A percentile compares a stretch with the other conserved stretches of the same genome.
Conservation (phyloP, 257 asterid species). For the Parsonsia alboflavescens region DNA sequence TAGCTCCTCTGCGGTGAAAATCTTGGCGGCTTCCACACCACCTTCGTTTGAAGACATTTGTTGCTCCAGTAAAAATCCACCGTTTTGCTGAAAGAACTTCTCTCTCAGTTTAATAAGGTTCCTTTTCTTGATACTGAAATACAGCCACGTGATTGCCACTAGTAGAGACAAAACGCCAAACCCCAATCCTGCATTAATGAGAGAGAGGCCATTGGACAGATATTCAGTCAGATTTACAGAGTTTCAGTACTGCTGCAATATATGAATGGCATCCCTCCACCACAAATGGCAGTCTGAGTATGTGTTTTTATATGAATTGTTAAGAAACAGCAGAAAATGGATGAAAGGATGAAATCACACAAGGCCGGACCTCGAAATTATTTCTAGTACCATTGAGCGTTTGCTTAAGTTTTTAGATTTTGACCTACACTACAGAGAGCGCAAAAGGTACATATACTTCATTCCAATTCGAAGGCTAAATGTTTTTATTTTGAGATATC, state of each 20-base stretch:
- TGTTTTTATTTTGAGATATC: no score
- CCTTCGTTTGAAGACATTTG: conserved; percentile 46
- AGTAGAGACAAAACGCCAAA: conserved; percentile 56
- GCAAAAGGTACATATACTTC: no score
- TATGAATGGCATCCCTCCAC: neutral
- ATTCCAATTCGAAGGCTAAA: no score
- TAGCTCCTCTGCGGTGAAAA: conserved; percentile 58
- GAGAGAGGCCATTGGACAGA: no score
- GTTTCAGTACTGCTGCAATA: neutral
- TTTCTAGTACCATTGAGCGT: no score
- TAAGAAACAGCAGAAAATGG: neutral
- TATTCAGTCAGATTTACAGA: neutral
- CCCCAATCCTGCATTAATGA: conserved; percentile 44
- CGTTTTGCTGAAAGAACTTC: conserved; percentile 71
- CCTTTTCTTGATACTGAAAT: conserved; percentile 47
- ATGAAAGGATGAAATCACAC: neutral
- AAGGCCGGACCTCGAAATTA: no score
- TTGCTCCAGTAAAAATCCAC: conserved; percentile 55
- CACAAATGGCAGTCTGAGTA: neutral
- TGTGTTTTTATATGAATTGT: neutral
- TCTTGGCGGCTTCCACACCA: conserved; percentile 40
- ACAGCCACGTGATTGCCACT: conserved; percentile 43
- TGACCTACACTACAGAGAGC: no score
- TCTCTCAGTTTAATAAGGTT: conserved; percentile 39
- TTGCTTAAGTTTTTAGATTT: no score